phyloP scores from a whole-genome alignment of 2,329 filamentous ascomycete species.

The Ophiostoma ips region DNA sequence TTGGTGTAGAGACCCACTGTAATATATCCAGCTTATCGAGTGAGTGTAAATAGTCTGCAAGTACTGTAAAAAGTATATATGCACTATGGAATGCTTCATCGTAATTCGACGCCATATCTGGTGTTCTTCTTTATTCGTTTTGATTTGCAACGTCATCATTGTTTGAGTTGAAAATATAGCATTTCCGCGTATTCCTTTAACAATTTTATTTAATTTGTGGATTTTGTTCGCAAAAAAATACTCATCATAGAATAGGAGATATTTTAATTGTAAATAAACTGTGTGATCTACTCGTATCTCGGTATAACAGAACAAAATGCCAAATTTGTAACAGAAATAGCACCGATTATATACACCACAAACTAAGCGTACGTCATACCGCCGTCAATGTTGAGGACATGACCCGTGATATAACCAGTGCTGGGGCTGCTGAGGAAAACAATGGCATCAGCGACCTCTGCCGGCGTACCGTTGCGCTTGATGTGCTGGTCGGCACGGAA shows the following conservation, averaged over 20 bases:
- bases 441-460: constrained; percentile 14
- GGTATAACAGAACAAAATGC: no score
- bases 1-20: neutral
- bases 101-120: no score
- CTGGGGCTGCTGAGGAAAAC: constrained; percentile 13
- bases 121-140: neutral
- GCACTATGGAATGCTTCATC: no score
- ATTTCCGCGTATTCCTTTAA: neutral
- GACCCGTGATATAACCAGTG: constrained; percentile 15
- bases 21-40: neutral
- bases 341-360: no score
- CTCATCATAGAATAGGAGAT: no score
- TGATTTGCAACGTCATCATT: no score
- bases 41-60: no score
- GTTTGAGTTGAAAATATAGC: no score
- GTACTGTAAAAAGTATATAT: no score
- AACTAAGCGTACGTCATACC: constrained; percentile 9
- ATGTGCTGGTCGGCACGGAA: constrained; percentile 13
- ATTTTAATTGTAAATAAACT: no score
- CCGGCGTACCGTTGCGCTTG: constrained; percentile 14
- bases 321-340: no score
- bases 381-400: constrained; percentile 15
- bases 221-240: neutral
- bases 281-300: no score
- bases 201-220: neutral